Conservation (phyloP, 1,139 yeast species). For the Pichia sp. region DNA sequence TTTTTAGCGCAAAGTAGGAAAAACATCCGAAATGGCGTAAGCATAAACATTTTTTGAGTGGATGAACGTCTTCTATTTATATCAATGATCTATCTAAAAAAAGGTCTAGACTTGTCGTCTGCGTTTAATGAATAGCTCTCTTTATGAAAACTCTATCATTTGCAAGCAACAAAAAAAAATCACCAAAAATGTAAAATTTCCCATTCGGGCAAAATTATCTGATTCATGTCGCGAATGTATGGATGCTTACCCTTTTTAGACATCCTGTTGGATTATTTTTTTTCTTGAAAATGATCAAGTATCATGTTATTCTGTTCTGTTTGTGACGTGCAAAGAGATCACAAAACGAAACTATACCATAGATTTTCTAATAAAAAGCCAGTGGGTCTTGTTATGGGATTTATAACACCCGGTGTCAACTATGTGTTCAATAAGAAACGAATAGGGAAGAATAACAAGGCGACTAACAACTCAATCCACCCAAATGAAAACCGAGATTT, state of each 20-base stretch:
- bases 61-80: no score
- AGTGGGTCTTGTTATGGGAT: conserved; percentile 12
- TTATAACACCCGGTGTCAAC: conserved; percentile 17
- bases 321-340: not conserved
- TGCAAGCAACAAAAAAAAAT: no score
- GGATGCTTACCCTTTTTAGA: not conserved
- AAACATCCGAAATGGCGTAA: not conserved
- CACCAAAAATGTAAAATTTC: not conserved
- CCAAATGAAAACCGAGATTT: conserved; percentile 14
- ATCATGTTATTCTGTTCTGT: not conserved
- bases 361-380: not conserved
- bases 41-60: no score
- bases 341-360: not conserved
- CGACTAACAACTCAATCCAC: conserved; percentile 5
- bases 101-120: no score
- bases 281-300: not conserved
- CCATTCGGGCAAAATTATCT: not conserved
- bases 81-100: no score
- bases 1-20: not conserved
- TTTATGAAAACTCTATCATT: no score
- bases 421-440: conserved; percentile 11
- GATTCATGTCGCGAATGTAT: not conserved
- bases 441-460: conserved; percentile 7
- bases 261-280: not conserved
- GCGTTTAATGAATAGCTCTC: no score